Percentiles rank a stretch among this genome's conserved stretches.
phyloP scores from a whole-genome alignment of 805 yeast species.

The Blastobotrys terrestris region DNA sequence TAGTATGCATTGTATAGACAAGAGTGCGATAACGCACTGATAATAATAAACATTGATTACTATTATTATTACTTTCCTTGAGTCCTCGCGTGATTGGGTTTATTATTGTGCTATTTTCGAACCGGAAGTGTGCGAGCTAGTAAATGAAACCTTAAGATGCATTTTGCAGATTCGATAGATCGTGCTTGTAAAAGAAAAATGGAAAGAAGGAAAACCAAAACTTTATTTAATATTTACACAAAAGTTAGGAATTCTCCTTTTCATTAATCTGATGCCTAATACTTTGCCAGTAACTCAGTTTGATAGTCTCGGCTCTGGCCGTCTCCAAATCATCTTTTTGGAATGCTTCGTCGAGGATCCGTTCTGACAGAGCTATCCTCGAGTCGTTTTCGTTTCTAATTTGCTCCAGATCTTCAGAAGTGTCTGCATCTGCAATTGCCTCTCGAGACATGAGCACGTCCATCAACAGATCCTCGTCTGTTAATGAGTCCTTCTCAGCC shows the following conservation, averaged over 20 bases:
- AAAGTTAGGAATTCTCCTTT: background rate
- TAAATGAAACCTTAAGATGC: too few species aligned
- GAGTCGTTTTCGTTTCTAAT: conserved; percentile 51
- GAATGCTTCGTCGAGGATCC: conserved; percentile 43
- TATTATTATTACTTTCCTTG: too few species aligned
- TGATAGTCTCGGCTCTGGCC: conserved; percentile 62
- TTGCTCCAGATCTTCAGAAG: conserved; percentile 49
- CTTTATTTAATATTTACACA: background rate
- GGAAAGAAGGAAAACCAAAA: too few species aligned
- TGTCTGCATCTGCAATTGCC: conserved; percentile 58
- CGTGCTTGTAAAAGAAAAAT: too few species aligned
- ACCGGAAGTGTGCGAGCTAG: too few species aligned
- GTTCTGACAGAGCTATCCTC: conserved; percentile 45
- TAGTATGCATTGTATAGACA: too few species aligned
- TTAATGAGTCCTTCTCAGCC: conserved; percentile 38
- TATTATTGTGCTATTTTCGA: too few species aligned
- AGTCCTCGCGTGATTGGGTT: too few species aligned
- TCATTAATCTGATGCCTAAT: conserved; percentile 63
- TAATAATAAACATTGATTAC: too few species aligned
- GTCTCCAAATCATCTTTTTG: conserved; percentile 42
- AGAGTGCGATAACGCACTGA: too few species aligned
- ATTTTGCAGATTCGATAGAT: too few species aligned
- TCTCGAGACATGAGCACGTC: conserved; percentile 82
- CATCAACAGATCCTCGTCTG: conserved; percentile 52
- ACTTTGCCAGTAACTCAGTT: conserved; percentile 78